Evolutionary conservation across 768 basidiomycete genomes (phyloP).

Genomic region (Termitomyces sp.): DNA sequence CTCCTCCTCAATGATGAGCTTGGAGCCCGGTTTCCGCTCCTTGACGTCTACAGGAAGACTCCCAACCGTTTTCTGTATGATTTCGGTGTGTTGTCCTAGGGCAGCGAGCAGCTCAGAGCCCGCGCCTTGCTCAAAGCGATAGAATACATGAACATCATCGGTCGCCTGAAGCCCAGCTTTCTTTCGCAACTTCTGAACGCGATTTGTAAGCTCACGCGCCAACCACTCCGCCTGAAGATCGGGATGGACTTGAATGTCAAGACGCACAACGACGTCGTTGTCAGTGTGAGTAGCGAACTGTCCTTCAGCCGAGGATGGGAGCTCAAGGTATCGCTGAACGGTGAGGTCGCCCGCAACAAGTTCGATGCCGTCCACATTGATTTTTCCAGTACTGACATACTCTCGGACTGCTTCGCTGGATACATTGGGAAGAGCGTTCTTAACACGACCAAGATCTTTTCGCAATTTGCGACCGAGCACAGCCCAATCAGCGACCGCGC

Average conservation of each 20-base stretch:
- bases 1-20: slow-evolving; percentile 76
- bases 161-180: slow-evolving; percentile 93
- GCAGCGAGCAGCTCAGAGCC: slow-evolving; percentile 63
- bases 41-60: slow-evolving; percentile 59
- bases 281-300: slow-evolving; percentile 84
- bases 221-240: slow-evolving; percentile 87
- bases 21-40: slow-evolving; percentile 40
- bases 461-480: slow-evolving; percentile 90
- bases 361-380: slow-evolving; percentile 85
- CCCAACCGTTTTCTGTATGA: slow-evolving; percentile 72
- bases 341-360: slow-evolving; percentile 87
- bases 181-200: slow-evolving; percentile 93
- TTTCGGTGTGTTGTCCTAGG: slow-evolving; percentile 58
- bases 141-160: slow-evolving; percentile 88
- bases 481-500: slow-evolving; percentile 92
- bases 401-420: slow-evolving; percentile 78
- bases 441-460: slow-evolving; percentile 86
- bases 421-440: slow-evolving; percentile 77
- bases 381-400: slow-evolving; percentile 68
- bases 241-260: slow-evolving; percentile 84
- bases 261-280: slow-evolving; percentile 89
- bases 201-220: slow-evolving; percentile 84
- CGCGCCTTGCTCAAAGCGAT: slow-evolving; percentile 65
- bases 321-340: slow-evolving; percentile 87
- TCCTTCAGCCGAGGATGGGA: slow-evolving; percentile 52